A percentile compares a stretch with the other conserved stretches of the same genome.
phyloP scores from a whole-genome alignment of 1,284 basidiomycete species.

The Apiotrichum siamense region DNA sequence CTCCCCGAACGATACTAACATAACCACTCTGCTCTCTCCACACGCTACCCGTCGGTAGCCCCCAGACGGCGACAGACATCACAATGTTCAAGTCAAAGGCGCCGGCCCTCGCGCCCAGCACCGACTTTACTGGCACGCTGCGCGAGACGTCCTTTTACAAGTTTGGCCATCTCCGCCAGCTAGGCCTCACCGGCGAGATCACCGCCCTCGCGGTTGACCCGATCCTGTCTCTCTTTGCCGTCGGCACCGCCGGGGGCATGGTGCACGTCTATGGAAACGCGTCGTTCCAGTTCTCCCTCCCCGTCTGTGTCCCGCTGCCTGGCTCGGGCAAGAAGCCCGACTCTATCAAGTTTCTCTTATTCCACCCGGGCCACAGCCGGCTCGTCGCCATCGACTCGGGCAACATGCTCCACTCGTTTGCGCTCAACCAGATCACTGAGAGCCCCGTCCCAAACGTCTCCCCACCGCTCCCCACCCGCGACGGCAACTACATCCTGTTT shows the following conservation, averaged over 20 bases:
- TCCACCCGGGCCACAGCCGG: slow-evolving; percentile 42
- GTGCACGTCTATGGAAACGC: slow-evolving; percentile 42
- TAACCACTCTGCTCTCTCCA: not conserved
- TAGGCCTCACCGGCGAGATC: slow-evolving; percentile 52
- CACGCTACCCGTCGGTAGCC: too few species aligned
- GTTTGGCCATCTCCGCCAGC: slow-evolving; percentile 41
- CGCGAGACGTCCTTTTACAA: slow-evolving; percentile 43
- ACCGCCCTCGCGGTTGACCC: slow-evolving; percentile 64
- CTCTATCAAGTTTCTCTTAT: slow-evolving; percentile 41
- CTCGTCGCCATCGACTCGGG: slow-evolving; percentile 39
- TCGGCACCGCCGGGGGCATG: slow-evolving; percentile 52
- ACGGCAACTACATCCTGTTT: slow-evolving; percentile 28
- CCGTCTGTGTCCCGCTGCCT: slow-evolving; percentile 12
- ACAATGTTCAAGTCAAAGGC: slow-evolving; percentile 42
- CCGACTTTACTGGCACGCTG: slow-evolving; percentile 43
- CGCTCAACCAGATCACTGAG: slow-evolving; percentile 34
- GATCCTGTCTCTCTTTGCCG: slow-evolving; percentile 63
- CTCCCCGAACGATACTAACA: not conserved
- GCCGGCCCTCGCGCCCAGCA: slow-evolving; percentile 26
- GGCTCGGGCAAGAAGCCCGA: slow-evolving; percentile 4
- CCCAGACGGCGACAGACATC: too few species aligned
- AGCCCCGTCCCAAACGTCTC: slow-evolving; percentile 25
- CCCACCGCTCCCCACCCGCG: slow-evolving; percentile 33
- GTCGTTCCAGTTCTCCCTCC: slow-evolving; percentile 41
- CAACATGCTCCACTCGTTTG: slow-evolving; percentile 38